phyloP scores from a whole-genome alignment of 352 stramenopile genomes.

The Globisporangium barbulae region DNA sequence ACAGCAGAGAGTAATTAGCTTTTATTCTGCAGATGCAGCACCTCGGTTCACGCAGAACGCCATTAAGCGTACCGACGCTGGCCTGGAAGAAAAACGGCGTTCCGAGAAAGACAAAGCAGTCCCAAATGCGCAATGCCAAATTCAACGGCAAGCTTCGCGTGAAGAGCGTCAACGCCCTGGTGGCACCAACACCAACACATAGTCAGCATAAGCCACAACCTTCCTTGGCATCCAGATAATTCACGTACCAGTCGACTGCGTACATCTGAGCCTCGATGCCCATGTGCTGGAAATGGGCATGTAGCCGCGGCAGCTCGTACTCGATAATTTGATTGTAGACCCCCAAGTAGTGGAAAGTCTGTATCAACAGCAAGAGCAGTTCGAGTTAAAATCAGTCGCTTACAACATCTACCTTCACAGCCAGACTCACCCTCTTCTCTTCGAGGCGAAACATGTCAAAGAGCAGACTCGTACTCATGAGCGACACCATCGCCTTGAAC shows the following conservation, averaged over 20 bases:
- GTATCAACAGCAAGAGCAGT: slow-evolving; percentile 5
- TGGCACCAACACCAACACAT: neutral
- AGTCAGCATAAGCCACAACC: neutral
- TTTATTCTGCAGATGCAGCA: neutral
- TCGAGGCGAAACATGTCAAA: slow-evolving; percentile 89
- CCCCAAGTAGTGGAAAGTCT: slow-evolving; percentile 86
- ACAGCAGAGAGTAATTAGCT: neutral
- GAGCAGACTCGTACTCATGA: slow-evolving; percentile 83
- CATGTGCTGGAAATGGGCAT: slow-evolving; percentile 59
- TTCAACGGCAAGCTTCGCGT: slow-evolving; percentile 71
- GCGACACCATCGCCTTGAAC: slow-evolving; percentile 77
- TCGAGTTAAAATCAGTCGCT: slow-evolving; percentile 1
- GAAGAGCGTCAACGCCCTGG: slow-evolving; percentile 78
- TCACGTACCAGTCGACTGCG: slow-evolving; percentile 73
- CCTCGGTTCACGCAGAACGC: neutral
- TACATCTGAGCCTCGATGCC: slow-evolving; percentile 88
- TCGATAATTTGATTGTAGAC: slow-evolving; percentile 80
- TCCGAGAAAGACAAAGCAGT: slow-evolving; percentile 77
- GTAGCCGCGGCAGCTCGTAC: slow-evolving; percentile 65
- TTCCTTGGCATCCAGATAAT: neutral
- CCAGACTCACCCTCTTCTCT: slow-evolving; percentile 54
- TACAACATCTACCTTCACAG: neutral
- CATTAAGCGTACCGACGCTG: slow-evolving; percentile 55
- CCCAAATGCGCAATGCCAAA: slow-evolving; percentile 75
- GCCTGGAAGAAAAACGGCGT: slow-evolving; percentile 87